These are phyloP conservation scores for Psilocybe cyanescens DNA, from an alignment of 768 basidiomycete species.

Conservation along the genomic window DNA sequence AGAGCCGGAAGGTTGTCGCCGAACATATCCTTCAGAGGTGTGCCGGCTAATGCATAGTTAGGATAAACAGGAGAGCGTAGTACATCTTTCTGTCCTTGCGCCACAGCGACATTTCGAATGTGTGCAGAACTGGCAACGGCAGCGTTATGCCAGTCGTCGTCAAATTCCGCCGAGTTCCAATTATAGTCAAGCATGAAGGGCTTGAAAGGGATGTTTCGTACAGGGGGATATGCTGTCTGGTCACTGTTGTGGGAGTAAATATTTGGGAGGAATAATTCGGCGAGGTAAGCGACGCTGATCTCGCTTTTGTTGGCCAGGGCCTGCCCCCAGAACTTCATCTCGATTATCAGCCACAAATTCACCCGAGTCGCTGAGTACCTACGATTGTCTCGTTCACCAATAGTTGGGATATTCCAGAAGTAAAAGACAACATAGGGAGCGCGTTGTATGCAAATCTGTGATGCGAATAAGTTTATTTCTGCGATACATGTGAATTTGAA, in stretches of 20 bases:
- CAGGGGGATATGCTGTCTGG: conserved; percentile 49
- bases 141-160: conserved; percentile 35
- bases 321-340: conserved; percentile 32
- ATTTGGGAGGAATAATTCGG: conserved; percentile 47
- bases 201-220: conserved; percentile 22
- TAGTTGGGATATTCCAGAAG: conserved; percentile 32
- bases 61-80: conserved; percentile 21
- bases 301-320: conserved; percentile 21
- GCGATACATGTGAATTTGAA: neutral
- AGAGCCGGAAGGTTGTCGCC: conserved; percentile 49
- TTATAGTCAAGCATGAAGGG: conserved; percentile 32
- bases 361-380: neutral
- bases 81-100: conserved; percentile 41
- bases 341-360: neutral
- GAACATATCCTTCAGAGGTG: conserved; percentile 53
- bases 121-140: conserved; percentile 35
- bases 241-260: conserved; percentile 39
- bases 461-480: neutral
- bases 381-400: conserved; percentile 43
- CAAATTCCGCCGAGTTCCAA: conserved; percentile 22
- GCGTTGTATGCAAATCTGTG: conserved; percentile 27
- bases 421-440: conserved; percentile 37
- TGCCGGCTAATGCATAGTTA: conserved; percentile 62
- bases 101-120: conserved; percentile 36
- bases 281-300: conserved; percentile 38